Conservation (phyloP, 805 yeast genomes). For the Candida hispaniensis region DNA sequence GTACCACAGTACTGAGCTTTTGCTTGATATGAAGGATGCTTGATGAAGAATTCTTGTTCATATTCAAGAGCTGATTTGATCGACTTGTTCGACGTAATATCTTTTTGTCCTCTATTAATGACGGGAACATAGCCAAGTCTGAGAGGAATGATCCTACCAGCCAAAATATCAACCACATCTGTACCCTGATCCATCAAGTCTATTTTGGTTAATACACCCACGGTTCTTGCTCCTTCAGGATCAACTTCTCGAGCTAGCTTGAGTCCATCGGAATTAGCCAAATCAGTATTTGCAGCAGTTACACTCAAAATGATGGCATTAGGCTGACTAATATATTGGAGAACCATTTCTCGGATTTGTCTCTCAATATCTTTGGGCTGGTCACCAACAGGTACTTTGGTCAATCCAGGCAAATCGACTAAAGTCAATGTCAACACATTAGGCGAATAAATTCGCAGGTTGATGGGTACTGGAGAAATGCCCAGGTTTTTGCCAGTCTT, state of each 20-base stretch:
- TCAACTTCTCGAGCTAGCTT: slow-evolving; percentile 96
- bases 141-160: slow-evolving; percentile 91
- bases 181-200: slow-evolving; percentile 98
- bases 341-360: slow-evolving; percentile 83
- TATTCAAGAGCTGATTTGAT: slow-evolving; percentile 78
- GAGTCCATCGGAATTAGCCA: slow-evolving; percentile 94
- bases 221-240: slow-evolving; percentile 88
- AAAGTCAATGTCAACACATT: slow-evolving; percentile 88
- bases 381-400: slow-evolving; percentile 98
- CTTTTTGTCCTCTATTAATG: slow-evolving; percentile 94
- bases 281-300: slow-evolving; percentile 91
- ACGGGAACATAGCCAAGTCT: slow-evolving; percentile 96
- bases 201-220: slow-evolving; percentile 92
- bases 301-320: slow-evolving; percentile 92
- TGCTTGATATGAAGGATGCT: slow-evolving; percentile 78
- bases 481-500: slow-evolving; percentile 67
- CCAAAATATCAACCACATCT: slow-evolving; percentile 87
- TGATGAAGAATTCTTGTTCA: slow-evolving; percentile 73
- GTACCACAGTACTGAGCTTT: slow-evolving; percentile 96
- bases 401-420: slow-evolving; percentile 94
- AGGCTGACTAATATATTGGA: slow-evolving; percentile 90
- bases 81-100: slow-evolving; percentile 77
- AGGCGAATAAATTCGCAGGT: slow-evolving; percentile 87
- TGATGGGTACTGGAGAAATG: slow-evolving; percentile 85
- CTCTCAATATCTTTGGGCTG: slow-evolving; percentile 95